Percentiles rank a stretch among this genome's conserved stretches.
Conservation (phyloP, 805 yeast species). For the Cyberlindnera subsufficiens region DNA sequence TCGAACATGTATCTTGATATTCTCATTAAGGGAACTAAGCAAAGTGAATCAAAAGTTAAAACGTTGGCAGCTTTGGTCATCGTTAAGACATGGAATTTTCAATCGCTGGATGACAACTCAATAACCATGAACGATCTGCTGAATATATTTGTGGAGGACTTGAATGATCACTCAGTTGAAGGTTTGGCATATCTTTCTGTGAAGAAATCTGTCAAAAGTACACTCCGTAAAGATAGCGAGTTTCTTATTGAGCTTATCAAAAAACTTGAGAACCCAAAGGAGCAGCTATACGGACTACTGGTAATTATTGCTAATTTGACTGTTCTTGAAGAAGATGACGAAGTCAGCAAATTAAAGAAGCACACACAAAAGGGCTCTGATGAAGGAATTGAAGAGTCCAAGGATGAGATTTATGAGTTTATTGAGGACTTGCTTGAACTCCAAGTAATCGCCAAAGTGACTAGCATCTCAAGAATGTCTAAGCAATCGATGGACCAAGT, state of each 20-base stretch:
- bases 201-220: constrained; percentile 30
- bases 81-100: constrained; percentile 52
- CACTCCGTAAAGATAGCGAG: constrained; percentile 24
- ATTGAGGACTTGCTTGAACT: constrained; percentile 20
- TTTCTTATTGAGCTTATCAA: constrained; percentile 27
- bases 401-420: constrained; percentile 15
- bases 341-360: constrained; percentile 24
- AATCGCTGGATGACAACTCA: constrained; percentile 26
- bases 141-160: constrained; percentile 21
- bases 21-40: constrained; percentile 31
- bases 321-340: constrained; percentile 19
- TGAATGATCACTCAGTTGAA: constrained; percentile 30
- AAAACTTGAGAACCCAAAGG: constrained; percentile 14
- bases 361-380: constrained; percentile 27
- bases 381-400: constrained; percentile 12
- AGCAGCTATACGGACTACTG: constrained; percentile 26
- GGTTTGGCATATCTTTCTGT: constrained; percentile 46
- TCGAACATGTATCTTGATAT: constrained; percentile 37
- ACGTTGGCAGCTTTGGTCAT: constrained; percentile 38
- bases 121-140: constrained; percentile 27
- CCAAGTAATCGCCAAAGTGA: constrained; percentile 10
- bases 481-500: constrained; percentile 22
- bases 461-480: constrained; percentile 14
- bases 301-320: constrained; percentile 30
- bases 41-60: constrained; percentile 18